These are phyloP conservation scores for Solanum pimpinellifolium DNA, from an alignment of 257 asterid species.

Conservation along the genomic window DNA sequence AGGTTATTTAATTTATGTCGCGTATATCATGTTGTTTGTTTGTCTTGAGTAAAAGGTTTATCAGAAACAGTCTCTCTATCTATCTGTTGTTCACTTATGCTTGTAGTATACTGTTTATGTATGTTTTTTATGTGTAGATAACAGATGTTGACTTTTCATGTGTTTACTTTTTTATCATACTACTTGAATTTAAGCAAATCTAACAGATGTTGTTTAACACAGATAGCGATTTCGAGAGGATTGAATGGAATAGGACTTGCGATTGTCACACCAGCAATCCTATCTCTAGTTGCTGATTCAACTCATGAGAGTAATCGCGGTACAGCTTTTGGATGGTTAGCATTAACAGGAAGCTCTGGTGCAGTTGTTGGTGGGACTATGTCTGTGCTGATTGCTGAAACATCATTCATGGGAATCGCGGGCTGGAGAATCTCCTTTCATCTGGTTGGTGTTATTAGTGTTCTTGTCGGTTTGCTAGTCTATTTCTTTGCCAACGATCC, in stretches of 20 bases:
- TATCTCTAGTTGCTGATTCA: constrained; percentile 69
- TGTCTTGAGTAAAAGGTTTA: no score
- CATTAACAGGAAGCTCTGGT: constrained; percentile 46
- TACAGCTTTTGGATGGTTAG: constrained; percentile 79
- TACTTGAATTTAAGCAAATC: not conserved
- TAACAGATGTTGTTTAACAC: not conserved
- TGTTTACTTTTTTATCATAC: no score
- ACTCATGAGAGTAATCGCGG: constrained; percentile 71
- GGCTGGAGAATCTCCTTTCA: constrained; percentile 90
- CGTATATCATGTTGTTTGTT: no score
- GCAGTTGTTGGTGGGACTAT: constrained; percentile 56
- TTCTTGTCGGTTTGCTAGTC: constrained; percentile 54
- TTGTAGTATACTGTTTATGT: no score
- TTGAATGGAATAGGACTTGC: constrained; percentile 85
- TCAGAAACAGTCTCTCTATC: no score
- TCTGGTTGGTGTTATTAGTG: constrained; percentile 52
- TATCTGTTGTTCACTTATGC: no score
- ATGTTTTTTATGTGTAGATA: no score
- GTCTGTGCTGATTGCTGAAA: constrained; percentile 53
- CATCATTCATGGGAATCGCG: constrained; percentile 56
- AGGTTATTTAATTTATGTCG: not conserved
- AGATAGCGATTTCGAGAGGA: constrained; percentile 83
- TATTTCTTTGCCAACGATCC: constrained; percentile 64
- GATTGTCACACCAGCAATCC: constrained; percentile 67
- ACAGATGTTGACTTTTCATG: no score